Base-by-base conservation (phyloP, 2,329 filamentous ascomycete genomes). In the Lasiodiplodia hormozganensis region DNA sequence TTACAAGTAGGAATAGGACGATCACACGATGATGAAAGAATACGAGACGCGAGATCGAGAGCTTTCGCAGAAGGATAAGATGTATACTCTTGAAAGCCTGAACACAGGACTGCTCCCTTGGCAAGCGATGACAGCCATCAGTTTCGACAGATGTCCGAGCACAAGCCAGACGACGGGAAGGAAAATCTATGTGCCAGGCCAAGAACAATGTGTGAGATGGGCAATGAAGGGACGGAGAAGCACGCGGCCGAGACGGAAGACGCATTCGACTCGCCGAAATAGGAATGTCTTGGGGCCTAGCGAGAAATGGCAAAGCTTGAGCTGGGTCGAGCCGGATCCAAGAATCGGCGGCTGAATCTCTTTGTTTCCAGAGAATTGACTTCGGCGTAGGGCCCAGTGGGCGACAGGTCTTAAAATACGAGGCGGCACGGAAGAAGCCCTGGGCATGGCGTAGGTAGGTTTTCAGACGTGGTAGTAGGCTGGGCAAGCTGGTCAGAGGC, bases 231-330 rank as follows among this genome's bases (percentile, higher is more conserved):
- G 58, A 28, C 43, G 43, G 58, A 23, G 58, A 51, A 36, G 58
- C 40, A 16, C 28, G 16, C 8, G 16, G 58, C 3, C 25, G 58
- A 34, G 16, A 47, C 25, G 16, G 6, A 52, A n/a, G 31, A 53
- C 47, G 47, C 23, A 51, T 52, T 7, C 60, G 12, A 64, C 47
- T 51, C 43, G n/a, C 28, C 25, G 43, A 31, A 47, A 38, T 5
- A 28, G 36, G 23, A 4, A 21, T 8, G 34, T 10, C 4, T 8
- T 8, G 10, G 47, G 23, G 31, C 43, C 47, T 52, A 31, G 43
- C 60, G 16, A 36, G 28, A 62, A 34, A n/a, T 47, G 60, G 60
- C 28, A 49, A 62, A 51, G 43, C 38, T 28, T 7, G 40, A 51
- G 43, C 43, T 25, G 58, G 25, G 14, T 36, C 40, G 40, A 25